These are phyloP conservation scores for Pseudotulostoma volvatum DNA, from an alignment of 495 filamentous ascomycete genomes.

Conservation along the genomic window DNA sequence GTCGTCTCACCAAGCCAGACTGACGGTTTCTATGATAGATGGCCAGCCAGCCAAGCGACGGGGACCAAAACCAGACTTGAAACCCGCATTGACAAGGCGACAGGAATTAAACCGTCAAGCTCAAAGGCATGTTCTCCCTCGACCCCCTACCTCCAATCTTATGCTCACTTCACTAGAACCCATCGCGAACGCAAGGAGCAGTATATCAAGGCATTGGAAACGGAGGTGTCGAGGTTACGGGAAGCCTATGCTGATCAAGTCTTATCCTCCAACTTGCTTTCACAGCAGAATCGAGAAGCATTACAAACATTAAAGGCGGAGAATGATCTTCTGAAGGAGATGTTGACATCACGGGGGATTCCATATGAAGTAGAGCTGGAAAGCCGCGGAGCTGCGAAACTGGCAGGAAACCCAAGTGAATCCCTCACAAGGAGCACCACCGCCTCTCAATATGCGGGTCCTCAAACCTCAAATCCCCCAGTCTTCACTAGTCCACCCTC, in stretches of 20 bases:
- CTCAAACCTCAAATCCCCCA: conserved; percentile 13
- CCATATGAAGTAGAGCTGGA: conserved; percentile 28
- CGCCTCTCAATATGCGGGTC: conserved; percentile 16
- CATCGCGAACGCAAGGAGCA: conserved; percentile 94
- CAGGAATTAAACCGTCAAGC: conserved; percentile 94
- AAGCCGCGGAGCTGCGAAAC: conserved; percentile 22
- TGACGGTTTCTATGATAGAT: conserved; percentile 29
- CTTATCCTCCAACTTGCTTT: conserved; percentile 18
- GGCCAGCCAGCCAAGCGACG: conserved; percentile 75
- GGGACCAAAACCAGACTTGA: conserved; percentile 92
- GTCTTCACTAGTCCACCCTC: conserved; percentile 24
- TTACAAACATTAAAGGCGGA: conserved; percentile 33
- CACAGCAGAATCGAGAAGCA: conserved; percentile 28
- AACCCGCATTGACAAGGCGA: conserved; percentile 79
- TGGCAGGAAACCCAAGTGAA: conserved; percentile 14
- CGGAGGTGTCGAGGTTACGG: conserved; percentile 61
- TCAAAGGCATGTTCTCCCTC: conserved; percentile 53
- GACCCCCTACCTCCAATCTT: not conserved
- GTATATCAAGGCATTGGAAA: conserved; percentile 86
- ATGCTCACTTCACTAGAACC: conserved; percentile 36
- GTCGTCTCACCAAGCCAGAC: not conserved
- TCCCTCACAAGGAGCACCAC: conserved; percentile 18
- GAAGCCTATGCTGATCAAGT: conserved; percentile 29
- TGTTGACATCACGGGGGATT: conserved; percentile 61
- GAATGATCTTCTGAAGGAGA: conserved; percentile 57